Evolutionary conservation across 2,329 filamentous ascomycete species (phyloP), one percentile per base, ranked within the genome.

Genomic region (Leptographium wingfieldii): DNA sequence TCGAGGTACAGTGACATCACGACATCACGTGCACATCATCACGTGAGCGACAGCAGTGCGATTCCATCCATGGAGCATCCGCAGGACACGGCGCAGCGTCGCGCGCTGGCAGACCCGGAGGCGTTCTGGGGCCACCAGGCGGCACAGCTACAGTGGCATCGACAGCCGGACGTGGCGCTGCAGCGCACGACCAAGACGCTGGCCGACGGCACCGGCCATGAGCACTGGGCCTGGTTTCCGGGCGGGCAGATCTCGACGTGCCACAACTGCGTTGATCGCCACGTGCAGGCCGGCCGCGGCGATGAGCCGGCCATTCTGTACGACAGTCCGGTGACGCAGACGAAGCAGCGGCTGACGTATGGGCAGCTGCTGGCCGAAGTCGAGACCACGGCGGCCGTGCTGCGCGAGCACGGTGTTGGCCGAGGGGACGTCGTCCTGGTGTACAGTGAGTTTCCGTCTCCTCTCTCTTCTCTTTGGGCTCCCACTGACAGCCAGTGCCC

Each of bases 241-340:
- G 89, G 84, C 63, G 92, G 92, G 63, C 85, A 94, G 74, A 88
- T 97, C 66, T 94, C 88, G 48, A 96, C 90, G 0, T 90, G 88
- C 66, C 95, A 90, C 76, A 97, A 96, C 71, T 95, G 90, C 69
- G 76, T 96, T 16, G 91, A 96, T 72, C 80, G 92, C 16, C 92
- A 96, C 73, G 90, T 96, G n/a, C 74, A 81, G 43, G 83, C 82
- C 6, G 90, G 92, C n/a, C 77, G 85, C 65, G 91, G 91, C 16
- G 79, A 86, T 54, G 75, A 80, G 56, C 78, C 85, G 0, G 92
- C 92, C 27, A 87, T 97, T 61, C 83, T 88, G 66, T 96, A 88
- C 79, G 92, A 96, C 70, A 92, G 87, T 65, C 90, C 92, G 2
- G 91, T 96, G 11, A 90, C 89, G 1, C 78, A 79, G 2, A 79